Percentiles rank a stretch among this genome's conserved stretches.
Evolutionary conservation across 768 basidiomycete genomes (phyloP).

Genomic region (Austroboletus eburneus): DNA sequence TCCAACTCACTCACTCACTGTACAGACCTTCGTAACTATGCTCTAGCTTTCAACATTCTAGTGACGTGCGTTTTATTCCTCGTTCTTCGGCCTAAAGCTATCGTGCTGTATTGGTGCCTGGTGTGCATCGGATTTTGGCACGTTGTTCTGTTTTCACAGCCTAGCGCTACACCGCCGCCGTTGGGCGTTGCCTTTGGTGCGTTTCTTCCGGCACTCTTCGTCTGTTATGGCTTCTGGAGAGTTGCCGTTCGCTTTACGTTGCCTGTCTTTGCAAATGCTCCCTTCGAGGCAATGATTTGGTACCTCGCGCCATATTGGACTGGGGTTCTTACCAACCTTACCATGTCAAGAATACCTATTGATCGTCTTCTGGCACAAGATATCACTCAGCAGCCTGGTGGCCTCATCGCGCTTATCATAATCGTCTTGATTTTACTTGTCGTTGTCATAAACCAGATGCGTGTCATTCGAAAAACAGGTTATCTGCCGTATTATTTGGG

Average conservation of each 20-base stretch:
- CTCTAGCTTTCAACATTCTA: slow-evolving; percentile 69
- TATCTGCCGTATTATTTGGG: slow-evolving; percentile 73
- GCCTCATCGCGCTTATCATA: slow-evolving; percentile 62
- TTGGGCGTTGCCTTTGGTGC: slow-evolving; percentile 69
- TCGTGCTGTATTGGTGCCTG: slow-evolving; percentile 71
- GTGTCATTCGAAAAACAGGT: slow-evolving; percentile 82
- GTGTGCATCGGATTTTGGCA: slow-evolving; percentile 88
- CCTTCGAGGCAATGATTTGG: slow-evolving; percentile 69
- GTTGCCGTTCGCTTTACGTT: slow-evolving; percentile 69
- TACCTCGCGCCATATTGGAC: slow-evolving; percentile 79
- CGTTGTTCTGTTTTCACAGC: slow-evolving; percentile 73
- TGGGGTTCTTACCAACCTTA: slow-evolving; percentile 70
- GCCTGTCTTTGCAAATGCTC: slow-evolving; percentile 61
- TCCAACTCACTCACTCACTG: slow-evolving; percentile 56
- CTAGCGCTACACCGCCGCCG: slow-evolving; percentile 59
- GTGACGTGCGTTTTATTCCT: slow-evolving; percentile 66
- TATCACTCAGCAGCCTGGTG: slow-evolving; percentile 60
- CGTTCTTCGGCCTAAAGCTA: slow-evolving; percentile 64
- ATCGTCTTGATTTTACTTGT: slow-evolving; percentile 58
- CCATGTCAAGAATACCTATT: slow-evolving; percentile 69
- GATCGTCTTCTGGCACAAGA: slow-evolving; percentile 70
- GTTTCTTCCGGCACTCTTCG: slow-evolving; percentile 76
- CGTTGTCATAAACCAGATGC: slow-evolving; percentile 67
- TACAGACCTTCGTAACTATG: slow-evolving; percentile 62
- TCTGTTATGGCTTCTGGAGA: slow-evolving; percentile 77